These are phyloP conservation scores for cucumber (Cucumis sativus) DNA, from an alignment of 306 rosid species.

Conservation along the genomic window DNA sequence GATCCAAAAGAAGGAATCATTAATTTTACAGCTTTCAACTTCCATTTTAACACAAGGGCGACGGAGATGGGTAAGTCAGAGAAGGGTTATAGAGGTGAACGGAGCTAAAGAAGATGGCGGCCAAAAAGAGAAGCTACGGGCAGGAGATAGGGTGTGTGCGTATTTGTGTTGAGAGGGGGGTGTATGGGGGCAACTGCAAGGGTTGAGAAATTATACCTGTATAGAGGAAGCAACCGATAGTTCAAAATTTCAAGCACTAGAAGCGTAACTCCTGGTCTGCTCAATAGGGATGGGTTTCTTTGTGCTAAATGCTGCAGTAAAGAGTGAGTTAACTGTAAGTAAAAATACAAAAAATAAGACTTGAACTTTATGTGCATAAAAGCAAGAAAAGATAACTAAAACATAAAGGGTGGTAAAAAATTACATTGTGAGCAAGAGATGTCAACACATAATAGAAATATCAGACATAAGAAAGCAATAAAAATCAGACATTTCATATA, in stretches of 20 bases:
- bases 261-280: constrained; percentile 91
- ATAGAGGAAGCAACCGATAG: constrained; percentile 91
- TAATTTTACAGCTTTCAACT: too few relatives aligned
- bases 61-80: too few relatives aligned
- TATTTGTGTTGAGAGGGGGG: background rate
- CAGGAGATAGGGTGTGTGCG: too few relatives aligned
- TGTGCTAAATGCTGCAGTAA: constrained; percentile 70
- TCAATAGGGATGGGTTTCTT: constrained; percentile 64
- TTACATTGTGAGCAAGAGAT: background rate
- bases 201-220: constrained; percentile 45
- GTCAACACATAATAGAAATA: background rate
- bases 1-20: too few relatives aligned
- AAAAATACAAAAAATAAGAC: background rate
- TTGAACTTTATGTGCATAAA: background rate
- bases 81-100: too few relatives aligned
- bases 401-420: background rate
- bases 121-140: too few relatives aligned
- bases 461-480: background rate
- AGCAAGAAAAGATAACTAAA: background rate
- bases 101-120: too few relatives aligned
- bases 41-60: too few relatives aligned
- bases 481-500: background rate
- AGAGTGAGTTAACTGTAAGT: constrained; percentile 7
- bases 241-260: constrained; percentile 93
- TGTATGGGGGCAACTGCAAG: background rate